Evolutionary conservation across 148 eudicot species (phyloP).

Genomic region (Persicaria maculosa): DNA sequence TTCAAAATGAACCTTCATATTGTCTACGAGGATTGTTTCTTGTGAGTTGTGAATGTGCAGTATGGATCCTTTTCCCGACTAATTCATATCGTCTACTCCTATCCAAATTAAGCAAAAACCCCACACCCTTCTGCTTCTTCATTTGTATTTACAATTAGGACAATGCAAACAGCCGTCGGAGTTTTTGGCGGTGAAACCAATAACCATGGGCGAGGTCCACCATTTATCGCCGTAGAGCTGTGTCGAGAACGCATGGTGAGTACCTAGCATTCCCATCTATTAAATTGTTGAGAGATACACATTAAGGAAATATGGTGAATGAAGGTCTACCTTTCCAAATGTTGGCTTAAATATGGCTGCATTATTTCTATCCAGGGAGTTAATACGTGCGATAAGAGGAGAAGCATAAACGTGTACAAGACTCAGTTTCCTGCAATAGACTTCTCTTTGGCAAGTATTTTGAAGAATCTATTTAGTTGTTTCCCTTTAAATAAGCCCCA

Average conservation of each 20-base stretch:
- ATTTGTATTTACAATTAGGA: slow-evolving; percentile 28
- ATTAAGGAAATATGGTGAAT: too few relatives aligned
- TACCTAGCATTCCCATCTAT: not conserved
- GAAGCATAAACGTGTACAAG: slow-evolving; percentile 59
- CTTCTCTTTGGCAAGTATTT: slow-evolving; percentile 63
- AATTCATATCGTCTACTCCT: not conserved
- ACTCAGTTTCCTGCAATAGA: slow-evolving; percentile 66
- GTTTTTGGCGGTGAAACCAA: slow-evolving; percentile 61
- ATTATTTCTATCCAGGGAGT: slow-evolving; percentile 46
- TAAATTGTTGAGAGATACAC: too few relatives aligned
- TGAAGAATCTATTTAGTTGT: not conserved
- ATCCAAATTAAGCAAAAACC: not conserved
- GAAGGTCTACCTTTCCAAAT: not conserved
- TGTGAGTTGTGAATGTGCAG: not conserved
- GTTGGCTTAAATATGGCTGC: not conserved
- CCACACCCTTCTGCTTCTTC: not conserved
- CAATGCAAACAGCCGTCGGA: slow-evolving; percentile 82
- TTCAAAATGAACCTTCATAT: not conserved
- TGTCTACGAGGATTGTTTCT: not conserved
- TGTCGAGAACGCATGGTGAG: slow-evolving; percentile 81
- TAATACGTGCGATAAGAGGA: slow-evolving; percentile 74
- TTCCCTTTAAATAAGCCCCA: too few relatives aligned
- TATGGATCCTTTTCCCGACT: not conserved
- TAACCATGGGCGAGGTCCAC: slow-evolving; percentile 36
- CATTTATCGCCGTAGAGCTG: slow-evolving; percentile 64